Evolutionary conservation across 345 rosid species (phyloP).

Genomic region (Reutealis trisperma): DNA sequence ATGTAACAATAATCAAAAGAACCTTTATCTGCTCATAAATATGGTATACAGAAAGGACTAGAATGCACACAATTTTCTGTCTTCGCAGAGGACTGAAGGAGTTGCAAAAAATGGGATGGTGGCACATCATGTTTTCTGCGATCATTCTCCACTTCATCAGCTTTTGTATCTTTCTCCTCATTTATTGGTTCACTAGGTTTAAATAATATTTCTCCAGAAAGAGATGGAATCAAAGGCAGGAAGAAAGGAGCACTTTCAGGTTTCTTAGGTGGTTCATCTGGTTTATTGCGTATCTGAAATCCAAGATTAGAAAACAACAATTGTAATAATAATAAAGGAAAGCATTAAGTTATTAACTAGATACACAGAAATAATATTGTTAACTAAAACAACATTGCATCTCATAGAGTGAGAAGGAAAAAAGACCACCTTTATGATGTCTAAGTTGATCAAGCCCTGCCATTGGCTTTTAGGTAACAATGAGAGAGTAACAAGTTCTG

Average conservation of each 20-base stretch:
- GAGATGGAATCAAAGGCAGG: slow-evolving; percentile 81
- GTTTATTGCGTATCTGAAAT: slow-evolving; percentile 79
- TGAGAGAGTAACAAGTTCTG: slow-evolving; percentile 89
- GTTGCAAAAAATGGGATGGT: slow-evolving; percentile 51
- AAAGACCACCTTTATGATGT: slow-evolving; percentile 77
- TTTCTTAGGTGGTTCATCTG: slow-evolving; percentile 88
- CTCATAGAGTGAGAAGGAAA: not conserved
- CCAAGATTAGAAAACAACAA: not conserved
- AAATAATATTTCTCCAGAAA: slow-evolving; percentile 84
- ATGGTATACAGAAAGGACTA: not conserved
- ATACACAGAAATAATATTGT: not conserved
- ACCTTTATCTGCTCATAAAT: not conserved
- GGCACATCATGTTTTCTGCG: slow-evolving; percentile 36
- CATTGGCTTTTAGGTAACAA: slow-evolving; percentile 93
- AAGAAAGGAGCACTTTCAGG: slow-evolving; percentile 92
- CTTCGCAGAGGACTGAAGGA: slow-evolving; percentile 60
- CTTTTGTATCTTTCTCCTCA: slow-evolving; percentile 35
- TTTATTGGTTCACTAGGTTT: slow-evolving; percentile 52
- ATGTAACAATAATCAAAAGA: not conserved
- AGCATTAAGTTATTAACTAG: not conserved
- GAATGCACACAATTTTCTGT: slow-evolving; percentile 58
- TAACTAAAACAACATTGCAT: not conserved
- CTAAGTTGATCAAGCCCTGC: slow-evolving; percentile 95
- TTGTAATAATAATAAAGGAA: not conserved
- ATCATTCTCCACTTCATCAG: slow-evolving; percentile 33